A percentile compares a stretch with the other conserved stretches of the same genome.
These are phyloP conservation scores for Hyaloperonospora brassicae DNA, from an alignment of 352 stramenopile species.

Conservation along the genomic window DNA sequence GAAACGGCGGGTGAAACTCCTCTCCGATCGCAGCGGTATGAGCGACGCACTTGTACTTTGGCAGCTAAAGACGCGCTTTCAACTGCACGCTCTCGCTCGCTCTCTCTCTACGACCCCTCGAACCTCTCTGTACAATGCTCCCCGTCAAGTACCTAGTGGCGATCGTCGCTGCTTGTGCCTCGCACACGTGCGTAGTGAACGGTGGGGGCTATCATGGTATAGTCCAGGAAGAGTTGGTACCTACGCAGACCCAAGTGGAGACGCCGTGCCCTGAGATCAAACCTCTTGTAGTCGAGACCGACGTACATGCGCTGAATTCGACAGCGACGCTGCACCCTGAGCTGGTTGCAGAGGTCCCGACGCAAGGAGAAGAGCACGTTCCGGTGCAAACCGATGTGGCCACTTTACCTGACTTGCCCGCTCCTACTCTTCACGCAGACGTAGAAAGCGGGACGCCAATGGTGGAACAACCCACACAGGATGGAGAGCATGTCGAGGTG, in stretches of 20 bases:
- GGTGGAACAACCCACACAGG: conserved; percentile 4
- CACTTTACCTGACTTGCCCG: conserved; percentile 9
- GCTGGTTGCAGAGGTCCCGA: conserved; percentile 2
- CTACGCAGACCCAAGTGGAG: conserved; percentile 4
- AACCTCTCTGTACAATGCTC: conserved; percentile 14
- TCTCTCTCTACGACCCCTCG: conserved; percentile 4
- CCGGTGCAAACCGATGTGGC: not conserved
- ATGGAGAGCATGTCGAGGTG: not conserved
- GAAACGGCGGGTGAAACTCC: conserved; percentile 14
- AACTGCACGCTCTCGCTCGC: conserved; percentile 4
- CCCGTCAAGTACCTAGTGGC: conserved; percentile 27
- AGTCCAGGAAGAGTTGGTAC: not conserved
- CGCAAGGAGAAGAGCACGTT: not conserved
- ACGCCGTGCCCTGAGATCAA: conserved; percentile 1
- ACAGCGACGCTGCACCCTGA: conserved; percentile 1
- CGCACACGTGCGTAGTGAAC: conserved; percentile 17
- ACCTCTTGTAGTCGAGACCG: not conserved
- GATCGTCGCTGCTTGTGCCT: conserved; percentile 18
- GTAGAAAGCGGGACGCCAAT: conserved; percentile 1
- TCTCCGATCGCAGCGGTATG: not conserved
- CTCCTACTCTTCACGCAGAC: conserved; percentile 4
- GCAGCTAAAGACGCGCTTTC: conserved; percentile 8
- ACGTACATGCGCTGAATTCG: conserved; percentile 3
- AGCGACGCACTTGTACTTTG: conserved; percentile 25
- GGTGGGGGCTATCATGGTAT: conserved; percentile 13